These are phyloP conservation scores for Leucoagaricus sp. DNA, from an alignment of 1,284 basidiomycete genomes.

Conservation along the genomic window DNA sequence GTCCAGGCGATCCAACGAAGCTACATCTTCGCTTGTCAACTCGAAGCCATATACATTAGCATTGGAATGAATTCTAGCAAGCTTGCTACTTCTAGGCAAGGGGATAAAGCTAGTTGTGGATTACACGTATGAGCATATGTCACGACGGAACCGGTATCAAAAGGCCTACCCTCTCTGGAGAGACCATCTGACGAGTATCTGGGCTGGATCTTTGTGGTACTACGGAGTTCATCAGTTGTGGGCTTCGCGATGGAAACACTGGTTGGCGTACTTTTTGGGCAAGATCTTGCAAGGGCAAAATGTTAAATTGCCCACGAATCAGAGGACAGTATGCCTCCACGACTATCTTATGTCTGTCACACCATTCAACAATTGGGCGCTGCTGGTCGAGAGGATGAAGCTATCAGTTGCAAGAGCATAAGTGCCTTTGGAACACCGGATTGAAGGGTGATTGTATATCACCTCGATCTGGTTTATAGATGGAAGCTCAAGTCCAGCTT, in stretches of 20 bases:
- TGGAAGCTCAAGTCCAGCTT: constrained; percentile 62
- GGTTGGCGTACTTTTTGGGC: constrained; percentile 51
- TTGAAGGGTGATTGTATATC: constrained; percentile 39
- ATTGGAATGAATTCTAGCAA: constrained; percentile 70
- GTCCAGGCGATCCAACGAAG: constrained; percentile 67
- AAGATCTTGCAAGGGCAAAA: constrained; percentile 53
- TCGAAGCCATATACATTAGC: constrained; percentile 71
- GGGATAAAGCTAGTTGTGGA: constrained; percentile 55
- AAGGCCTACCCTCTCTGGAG: constrained; percentile 69
- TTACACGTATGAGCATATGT: neutral
- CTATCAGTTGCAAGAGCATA: constrained; percentile 55
- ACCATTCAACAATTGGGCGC: constrained; percentile 76
- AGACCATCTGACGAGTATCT: constrained; percentile 85
- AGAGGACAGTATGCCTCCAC: constrained; percentile 82
- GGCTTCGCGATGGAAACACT: neutral
- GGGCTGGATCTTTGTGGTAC: constrained; percentile 60
- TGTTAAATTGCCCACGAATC: constrained; percentile 58
- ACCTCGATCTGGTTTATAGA: constrained; percentile 87
- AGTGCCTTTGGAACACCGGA: constrained; percentile 27
- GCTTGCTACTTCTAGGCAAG: constrained; percentile 73
- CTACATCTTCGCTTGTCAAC: constrained; percentile 64
- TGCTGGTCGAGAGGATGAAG: constrained; percentile 87
- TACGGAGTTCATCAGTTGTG: neutral
- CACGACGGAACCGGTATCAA: constrained; percentile 1
- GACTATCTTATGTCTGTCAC: constrained; percentile 64